Percentiles rank a stretch among this genome's conserved stretches.
These are phyloP conservation scores for Chaetomium sp. DNA, from an alignment of 2,329 filamentous ascomycete species.

Conservation along the genomic window DNA sequence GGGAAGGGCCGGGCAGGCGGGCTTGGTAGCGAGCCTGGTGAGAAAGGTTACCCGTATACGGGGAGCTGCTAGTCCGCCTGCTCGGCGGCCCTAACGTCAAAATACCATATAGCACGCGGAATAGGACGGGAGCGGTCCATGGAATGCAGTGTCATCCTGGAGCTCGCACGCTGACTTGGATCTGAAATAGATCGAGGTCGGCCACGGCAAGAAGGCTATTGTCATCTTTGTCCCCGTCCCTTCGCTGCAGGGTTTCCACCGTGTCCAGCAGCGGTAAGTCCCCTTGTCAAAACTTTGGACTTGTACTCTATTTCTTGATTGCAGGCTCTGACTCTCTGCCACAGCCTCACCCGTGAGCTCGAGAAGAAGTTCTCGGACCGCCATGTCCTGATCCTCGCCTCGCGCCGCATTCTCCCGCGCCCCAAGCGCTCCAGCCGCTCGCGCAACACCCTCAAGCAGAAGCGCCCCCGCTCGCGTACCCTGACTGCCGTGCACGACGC, in stretches of 20 bases:
- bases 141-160: slow-evolving; percentile 53
- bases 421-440: slow-evolving; percentile 97
- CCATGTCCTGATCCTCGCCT: slow-evolving; percentile 97
- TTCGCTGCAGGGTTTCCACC: slow-evolving; percentile 97
- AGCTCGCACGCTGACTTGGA: slow-evolving; percentile 71
- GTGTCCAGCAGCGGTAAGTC: slow-evolving; percentile 97
- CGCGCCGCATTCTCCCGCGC: slow-evolving; percentile 96
- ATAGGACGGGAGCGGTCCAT: slow-evolving; percentile 72
- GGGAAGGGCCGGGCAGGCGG: slow-evolving; percentile 19
- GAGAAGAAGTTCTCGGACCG: slow-evolving; percentile 99
- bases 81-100: slow-evolving; percentile 23
- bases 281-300: too few relatives aligned
- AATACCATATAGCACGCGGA: slow-evolving; percentile 39
- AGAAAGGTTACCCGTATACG: too few relatives aligned
- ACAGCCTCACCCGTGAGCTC: slow-evolving; percentile 95
- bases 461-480: slow-evolving; percentile 95
- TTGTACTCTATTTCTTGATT: too few relatives aligned
- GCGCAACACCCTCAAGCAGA: slow-evolving; percentile 95
- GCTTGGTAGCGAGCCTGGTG: not conserved
- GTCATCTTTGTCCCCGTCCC: slow-evolving; percentile 99
- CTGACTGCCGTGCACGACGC: slow-evolving; percentile 98
- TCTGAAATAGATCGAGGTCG: slow-evolving; percentile 92
- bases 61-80: slow-evolving; percentile 12
- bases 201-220: slow-evolving; percentile 99
- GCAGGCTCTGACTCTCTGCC: slow-evolving; percentile 4